Evolutionary conservation across 2,329 filamentous ascomycete species (phyloP), one percentile per base, ranked within the genome.

Genomic region (Chaetomiaceae sp.): DNA sequence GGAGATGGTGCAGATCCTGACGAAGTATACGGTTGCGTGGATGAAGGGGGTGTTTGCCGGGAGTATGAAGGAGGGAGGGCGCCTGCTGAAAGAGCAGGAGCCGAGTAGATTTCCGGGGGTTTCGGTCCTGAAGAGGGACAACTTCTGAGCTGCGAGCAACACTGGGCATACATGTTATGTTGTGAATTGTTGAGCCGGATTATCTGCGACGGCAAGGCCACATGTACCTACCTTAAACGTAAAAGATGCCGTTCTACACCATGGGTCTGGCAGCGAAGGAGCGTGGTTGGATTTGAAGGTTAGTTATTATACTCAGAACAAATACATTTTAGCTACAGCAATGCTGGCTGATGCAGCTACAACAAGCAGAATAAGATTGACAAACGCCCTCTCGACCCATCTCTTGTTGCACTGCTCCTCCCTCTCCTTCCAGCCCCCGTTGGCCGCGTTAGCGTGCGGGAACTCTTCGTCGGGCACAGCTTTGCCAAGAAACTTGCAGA

Each of bases 401-500:
- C 54, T 42, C 41, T 56, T 57, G 39, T 58, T 59, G 32, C 52
- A 56, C 45, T 57, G 56, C 30, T 52, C 53, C 20, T 59, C 56
- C 7, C 56, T 45, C 6, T 47, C 42, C 45, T 58, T 57, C 56
- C 55, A 58, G 4, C 55, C 56, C 1, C 54, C 48, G 11, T 8
- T 45, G 14, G 48, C 49, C 2, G 56, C 61, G 40, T 67, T 68
- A 1, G 59, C 58, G 36, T 60, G 60, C 1, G 66, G 66, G 45
- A 68, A 69, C n/a, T 54, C 48, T 24, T 52, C 43, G 0, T 59
- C 49, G 1, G 67, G 67, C 0, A 68, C 55, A 0, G 59, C 58
- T 46, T 65, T 64, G 12, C 59, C 61, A 2, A 70, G 49, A 37
- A 71, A 71, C 34, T 57, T 44, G 55, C 68, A 71, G 2, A 71